Evolutionary conservation across 495 filamentous ascomycete species (phyloP), one percentile per base, ranked within the genome.

Genomic region (Glarea lozoyensis): DNA sequence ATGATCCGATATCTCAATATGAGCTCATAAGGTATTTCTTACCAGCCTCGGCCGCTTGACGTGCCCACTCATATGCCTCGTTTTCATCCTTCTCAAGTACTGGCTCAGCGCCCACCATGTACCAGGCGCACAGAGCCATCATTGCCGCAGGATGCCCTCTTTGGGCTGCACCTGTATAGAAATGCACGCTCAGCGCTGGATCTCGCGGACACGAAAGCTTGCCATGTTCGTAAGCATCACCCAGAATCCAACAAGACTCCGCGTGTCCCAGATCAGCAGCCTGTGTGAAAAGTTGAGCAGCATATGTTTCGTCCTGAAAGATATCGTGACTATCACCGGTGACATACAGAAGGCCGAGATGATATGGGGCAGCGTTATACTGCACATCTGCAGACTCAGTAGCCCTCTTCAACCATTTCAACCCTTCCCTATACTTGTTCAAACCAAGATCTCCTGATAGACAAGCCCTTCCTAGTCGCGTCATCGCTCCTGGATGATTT

Each of bases 61-160:
- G 72, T 19, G 92, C 92, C 92, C 92, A 99, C 60, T 94, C 88
- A 58, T 90, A 97, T 2, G 92, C 92, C 61, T 99, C 92, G 40
- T 81, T 80, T 61, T 97, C 93, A 50, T 97, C 89, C 61, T 88
- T 94, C 43, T 93, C 87, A 20, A 99, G 65, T 13, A 96, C 78
- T 0, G 92, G 92, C 53, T 89, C 85, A 7, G 92, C 93, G 1
- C 92, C 92, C 7, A 97, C 84, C 62, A 99, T 81, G 60, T 96
- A 99, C 92, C 92, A 99, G 11, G 92, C 92, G 58, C 92, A 97
- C 17, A 99, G 72, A 13, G 88, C 88, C 88, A 99, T 94, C 90
- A 95, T 95, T n/a, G 88, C 92, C 31, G 82, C 70, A 0, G 88
- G 70, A 59, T 94, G 84, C 1, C 84, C 86, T 10, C 70, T 65